These are phyloP conservation scores for Boechera retrofracta DNA, from an alignment of 345 rosid genomes.

Conservation along the genomic window DNA sequence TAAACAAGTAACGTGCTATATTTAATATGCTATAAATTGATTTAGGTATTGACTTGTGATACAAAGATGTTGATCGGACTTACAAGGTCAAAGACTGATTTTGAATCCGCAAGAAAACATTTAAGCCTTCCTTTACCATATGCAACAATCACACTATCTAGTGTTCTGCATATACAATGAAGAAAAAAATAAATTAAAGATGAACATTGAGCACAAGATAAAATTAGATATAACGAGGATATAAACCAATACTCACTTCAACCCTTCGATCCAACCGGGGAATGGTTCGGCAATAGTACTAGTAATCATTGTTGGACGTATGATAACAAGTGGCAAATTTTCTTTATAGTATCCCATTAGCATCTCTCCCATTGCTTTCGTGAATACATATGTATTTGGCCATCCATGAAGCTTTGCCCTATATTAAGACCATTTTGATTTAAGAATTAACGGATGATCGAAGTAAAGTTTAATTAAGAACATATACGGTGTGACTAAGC, in stretches of 20 bases:
- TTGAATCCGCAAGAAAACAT: conserved; percentile 50
- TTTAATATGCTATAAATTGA: conserved; percentile 1
- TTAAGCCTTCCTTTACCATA: conserved; percentile 61
- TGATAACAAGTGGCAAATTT: conserved; percentile 59
- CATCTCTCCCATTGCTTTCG: conserved; percentile 93
- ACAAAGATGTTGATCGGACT: conserved; percentile 34
- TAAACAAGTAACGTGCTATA: conserved; percentile 17
- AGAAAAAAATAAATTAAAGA: neutral
- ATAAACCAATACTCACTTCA: conserved; percentile 50
- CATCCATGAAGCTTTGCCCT: conserved; percentile 80
- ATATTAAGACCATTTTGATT: conserved; percentile 5
- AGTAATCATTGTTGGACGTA: conserved; percentile 72
- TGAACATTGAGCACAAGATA: neutral
- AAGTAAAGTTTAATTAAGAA: neutral
- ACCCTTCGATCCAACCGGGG: conserved; percentile 89
- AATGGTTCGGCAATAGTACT: conserved; percentile 80
- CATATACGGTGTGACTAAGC: neutral
- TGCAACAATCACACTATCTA: conserved; percentile 56
- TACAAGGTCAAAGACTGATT: conserved; percentile 57
- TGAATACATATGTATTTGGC: conserved; percentile 86
- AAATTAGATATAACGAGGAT: neutral
- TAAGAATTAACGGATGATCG: neutral
- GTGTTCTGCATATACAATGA: conserved; percentile 52
- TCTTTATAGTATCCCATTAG: conserved; percentile 56
- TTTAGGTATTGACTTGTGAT: conserved; percentile 3